phyloP scores from a whole-genome alignment of 768 basidiomycete species.

The Boletales sp. region DNA sequence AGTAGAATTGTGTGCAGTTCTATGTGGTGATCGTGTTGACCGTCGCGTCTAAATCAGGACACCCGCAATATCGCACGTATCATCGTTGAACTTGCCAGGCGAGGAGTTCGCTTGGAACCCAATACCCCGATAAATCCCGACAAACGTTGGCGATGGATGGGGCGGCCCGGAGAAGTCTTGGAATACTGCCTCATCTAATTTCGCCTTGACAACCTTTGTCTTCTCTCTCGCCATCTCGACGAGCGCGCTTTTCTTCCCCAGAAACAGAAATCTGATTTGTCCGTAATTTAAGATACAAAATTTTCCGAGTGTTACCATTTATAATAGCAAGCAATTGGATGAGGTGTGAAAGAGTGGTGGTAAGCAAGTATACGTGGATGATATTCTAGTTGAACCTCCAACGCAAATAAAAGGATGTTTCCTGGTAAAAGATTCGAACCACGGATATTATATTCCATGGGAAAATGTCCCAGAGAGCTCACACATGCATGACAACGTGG shows the following conservation, averaged over 20 bases:
- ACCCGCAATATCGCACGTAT: constrained; percentile 86
- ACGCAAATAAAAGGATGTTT: no score
- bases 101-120: constrained; percentile 63
- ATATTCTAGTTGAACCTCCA: no score
- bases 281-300: neutral
- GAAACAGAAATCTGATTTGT: constrained; percentile 1
- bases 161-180: constrained; percentile 63
- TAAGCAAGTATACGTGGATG: no score
- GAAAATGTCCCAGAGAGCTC: no score
- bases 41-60: constrained; percentile 50
- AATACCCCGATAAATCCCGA: constrained; percentile 68
- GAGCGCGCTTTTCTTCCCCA: neutral
- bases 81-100: constrained; percentile 69
- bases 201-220: neutral
- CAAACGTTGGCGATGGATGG: constrained; percentile 86
- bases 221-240: neutral
- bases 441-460: no score
- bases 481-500: neutral
- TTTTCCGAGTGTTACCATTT: neutral
- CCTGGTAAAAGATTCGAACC: no score
- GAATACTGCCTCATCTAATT: constrained; percentile 36
- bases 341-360: no score
- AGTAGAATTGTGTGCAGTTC: constrained; percentile 33
- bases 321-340: no score
- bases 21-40: constrained; percentile 1